Conservation (phyloP, 2,329 filamentous ascomycete genomes). For the Alternaria viburni region DNA sequence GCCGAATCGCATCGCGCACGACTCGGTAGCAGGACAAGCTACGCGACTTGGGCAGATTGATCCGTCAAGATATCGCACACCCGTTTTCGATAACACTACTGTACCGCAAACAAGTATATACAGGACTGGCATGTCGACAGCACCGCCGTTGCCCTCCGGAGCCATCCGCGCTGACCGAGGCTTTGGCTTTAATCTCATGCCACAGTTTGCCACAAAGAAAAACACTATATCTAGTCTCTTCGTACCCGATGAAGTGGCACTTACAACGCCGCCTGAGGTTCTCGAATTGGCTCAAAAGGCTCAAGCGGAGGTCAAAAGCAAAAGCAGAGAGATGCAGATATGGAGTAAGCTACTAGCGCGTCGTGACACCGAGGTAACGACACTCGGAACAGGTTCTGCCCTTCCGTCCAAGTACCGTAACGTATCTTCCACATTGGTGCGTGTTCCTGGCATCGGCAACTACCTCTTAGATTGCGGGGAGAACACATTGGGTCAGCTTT, state of each 20-base stretch:
- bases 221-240: conserved; percentile 48
- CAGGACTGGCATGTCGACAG: conserved; percentile 2
- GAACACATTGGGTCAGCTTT: conserved; percentile 86
- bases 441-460: conserved; percentile 83
- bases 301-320: conserved; percentile 43
- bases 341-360: conserved; percentile 72
- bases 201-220: conserved; percentile 49
- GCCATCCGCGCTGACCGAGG: conserved; percentile 49
- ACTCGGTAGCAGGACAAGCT: conserved; percentile 69
- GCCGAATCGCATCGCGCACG: conserved; percentile 75
- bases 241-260: conserved; percentile 53
- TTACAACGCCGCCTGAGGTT: conserved; percentile 56
- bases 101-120: conserved; percentile 47
- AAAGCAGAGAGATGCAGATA: conserved; percentile 55
- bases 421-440: conserved; percentile 85
- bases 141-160: conserved; percentile 20
- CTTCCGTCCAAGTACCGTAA: conserved; percentile 93
- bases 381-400: conserved; percentile 90
- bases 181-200: conserved; percentile 54
- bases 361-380: conserved; percentile 79
- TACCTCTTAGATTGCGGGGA: conserved; percentile 93
- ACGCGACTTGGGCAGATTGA: conserved; percentile 76
- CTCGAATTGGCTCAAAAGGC: conserved; percentile 59
- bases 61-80: conserved; percentile 73
- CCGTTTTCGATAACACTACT: conserved; percentile 66